Evolutionary conservation across 2,329 filamentous ascomycete species (phyloP).

Genomic region (Raffaelea albimanens): DNA sequence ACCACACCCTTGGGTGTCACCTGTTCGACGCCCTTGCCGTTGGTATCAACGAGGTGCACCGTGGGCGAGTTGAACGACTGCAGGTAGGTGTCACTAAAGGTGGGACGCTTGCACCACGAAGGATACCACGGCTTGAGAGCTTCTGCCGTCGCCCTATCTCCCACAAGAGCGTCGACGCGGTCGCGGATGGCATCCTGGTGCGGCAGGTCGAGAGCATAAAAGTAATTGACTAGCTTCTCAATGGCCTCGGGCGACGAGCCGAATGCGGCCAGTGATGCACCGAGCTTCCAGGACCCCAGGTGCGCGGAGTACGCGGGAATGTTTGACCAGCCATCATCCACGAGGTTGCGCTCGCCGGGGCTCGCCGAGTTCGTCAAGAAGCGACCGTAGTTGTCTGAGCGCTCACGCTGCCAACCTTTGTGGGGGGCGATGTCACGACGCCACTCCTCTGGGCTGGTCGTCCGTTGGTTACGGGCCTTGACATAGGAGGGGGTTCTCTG

Average conservation of each 20-base stretch:
- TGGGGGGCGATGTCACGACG: conserved; percentile 16
- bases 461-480: conserved; percentile 25
- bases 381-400: conserved; percentile 33
- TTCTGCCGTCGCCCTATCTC: not conserved
- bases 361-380: conserved; percentile 23
- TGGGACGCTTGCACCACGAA: not conserved
- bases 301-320: conserved; percentile 23
- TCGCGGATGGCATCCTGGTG: not conserved
- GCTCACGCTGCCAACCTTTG: conserved; percentile 39
- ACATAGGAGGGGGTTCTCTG: conserved; percentile 43
- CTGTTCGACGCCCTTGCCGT: not conserved
- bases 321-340: conserved; percentile 39
- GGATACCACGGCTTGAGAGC: not conserved
- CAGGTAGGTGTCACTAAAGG: not conserved
- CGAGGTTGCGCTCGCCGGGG: conserved; percentile 28
- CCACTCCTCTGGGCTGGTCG: conserved; percentile 31
- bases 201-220: not conserved
- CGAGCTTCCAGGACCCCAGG: conserved; percentile 23
- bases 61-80: not conserved
- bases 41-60: not conserved
- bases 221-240: conserved; percentile 16
- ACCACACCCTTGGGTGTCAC: not conserved
- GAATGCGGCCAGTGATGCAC: conserved; percentile 19
- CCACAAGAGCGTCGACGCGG: not conserved
- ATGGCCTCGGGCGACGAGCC: conserved; percentile 14